These are phyloP conservation scores for Spinacia oleracea DNA, from an alignment of 179 eudicot genomes.

Conservation along the genomic window DNA sequence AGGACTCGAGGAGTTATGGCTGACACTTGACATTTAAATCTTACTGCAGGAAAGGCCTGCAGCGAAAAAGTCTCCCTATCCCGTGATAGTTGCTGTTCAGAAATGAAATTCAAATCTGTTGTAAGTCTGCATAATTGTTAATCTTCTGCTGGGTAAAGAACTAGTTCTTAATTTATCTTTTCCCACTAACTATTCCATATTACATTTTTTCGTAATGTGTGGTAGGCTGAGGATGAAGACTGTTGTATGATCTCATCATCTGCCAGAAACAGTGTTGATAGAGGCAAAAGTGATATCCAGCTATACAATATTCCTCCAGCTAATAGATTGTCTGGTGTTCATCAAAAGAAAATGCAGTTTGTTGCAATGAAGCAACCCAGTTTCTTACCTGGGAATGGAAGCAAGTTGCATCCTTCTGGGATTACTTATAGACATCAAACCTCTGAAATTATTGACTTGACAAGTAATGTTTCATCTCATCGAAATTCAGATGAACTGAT, in stretches of 20 bases:
- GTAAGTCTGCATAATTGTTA: conserved; percentile 33
- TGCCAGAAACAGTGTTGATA: conserved; percentile 35
- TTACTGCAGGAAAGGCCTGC: conserved; percentile 45
- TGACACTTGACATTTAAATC: conserved; percentile 24
- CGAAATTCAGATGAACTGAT: conserved; percentile 33
- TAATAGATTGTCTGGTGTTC: conserved; percentile 57
- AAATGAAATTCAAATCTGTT: conserved; percentile 37
- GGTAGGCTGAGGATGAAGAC: conserved; percentile 47
- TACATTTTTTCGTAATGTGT: conserved; percentile 24
- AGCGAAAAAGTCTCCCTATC: conserved; percentile 27
- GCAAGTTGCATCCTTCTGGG: conserved; percentile 33
- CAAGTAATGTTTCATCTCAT: conserved; percentile 31
- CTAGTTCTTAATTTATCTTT: not conserved
- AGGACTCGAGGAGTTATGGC: conserved; percentile 15
- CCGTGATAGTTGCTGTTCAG: conserved; percentile 38
- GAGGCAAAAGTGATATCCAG: conserved; percentile 29
- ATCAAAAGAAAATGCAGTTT: conserved; percentile 35
- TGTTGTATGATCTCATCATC: conserved; percentile 35
- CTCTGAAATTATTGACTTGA: conserved; percentile 38
- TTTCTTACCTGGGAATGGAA: conserved; percentile 29
- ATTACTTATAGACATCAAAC: conserved; percentile 19
- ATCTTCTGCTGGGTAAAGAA: conserved; percentile 4
- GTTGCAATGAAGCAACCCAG: conserved; percentile 36
- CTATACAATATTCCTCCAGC: conserved; percentile 69
- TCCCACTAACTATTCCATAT: conserved; percentile 12